phyloP scores from a whole-genome alignment of 257 asterid species.

The Gentiana macrophylla region DNA sequence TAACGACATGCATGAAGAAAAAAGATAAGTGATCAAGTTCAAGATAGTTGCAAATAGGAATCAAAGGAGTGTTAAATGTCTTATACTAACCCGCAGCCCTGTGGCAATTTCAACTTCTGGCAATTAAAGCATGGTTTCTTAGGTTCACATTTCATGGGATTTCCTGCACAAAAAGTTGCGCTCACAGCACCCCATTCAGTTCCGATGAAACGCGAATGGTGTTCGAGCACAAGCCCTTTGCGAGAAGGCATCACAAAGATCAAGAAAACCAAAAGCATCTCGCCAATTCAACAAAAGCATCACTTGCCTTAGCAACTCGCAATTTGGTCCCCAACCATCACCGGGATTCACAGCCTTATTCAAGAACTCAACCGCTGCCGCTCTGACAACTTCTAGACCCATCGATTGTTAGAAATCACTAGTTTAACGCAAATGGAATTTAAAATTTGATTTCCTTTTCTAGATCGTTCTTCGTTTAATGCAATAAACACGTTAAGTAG shows the following conservation, averaged over 20 bases:
- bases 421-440: no score
- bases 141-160: no score
- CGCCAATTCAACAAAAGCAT: conserved; percentile 53
- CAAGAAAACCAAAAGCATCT: conserved; percentile 51
- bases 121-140: conserved; percentile 77
- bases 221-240: conserved; percentile 30
- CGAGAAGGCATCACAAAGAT: conserved; percentile 70
- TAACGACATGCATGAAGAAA: conserved; percentile 10
- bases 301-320: conserved; percentile 36
- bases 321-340: conserved; percentile 65
- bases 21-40: neutral
- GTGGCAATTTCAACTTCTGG: conserved; percentile 60
- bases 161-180: no score
- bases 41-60: neutral
- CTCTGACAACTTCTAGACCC: conserved; percentile 79
- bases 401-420: no score
- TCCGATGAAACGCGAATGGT: no score
- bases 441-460: no score
- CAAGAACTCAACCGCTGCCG: conserved; percentile 55
- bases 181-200: no score
- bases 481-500: no score
- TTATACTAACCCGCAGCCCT: conserved; percentile 55
- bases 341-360: conserved; percentile 79
- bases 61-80: neutral
- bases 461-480: no score